phyloP scores from a whole-genome alignment of 2,329 filamentous ascomycete genomes.

The Orbilia brochopaga region DNA sequence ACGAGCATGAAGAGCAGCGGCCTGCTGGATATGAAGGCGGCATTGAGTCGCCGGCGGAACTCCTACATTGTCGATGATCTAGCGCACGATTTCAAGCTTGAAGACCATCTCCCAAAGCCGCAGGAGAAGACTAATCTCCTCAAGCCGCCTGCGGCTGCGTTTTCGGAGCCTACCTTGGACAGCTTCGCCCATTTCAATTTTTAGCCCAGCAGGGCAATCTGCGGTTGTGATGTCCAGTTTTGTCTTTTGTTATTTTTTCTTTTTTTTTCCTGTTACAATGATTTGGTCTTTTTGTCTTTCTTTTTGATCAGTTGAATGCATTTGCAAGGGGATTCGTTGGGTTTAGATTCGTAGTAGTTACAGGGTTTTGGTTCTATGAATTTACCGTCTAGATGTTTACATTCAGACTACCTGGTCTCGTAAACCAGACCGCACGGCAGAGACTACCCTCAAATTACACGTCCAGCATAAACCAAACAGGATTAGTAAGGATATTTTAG shows the following conservation, averaged over 20 bases:
- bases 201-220: slow-evolving; percentile 59
- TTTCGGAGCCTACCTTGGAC: slow-evolving; percentile 89
- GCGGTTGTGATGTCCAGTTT: background rate
- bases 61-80: slow-evolving; percentile 81
- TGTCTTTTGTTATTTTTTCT: background rate
- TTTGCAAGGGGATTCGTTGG: background rate
- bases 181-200: slow-evolving; percentile 95
- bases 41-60: slow-evolving; percentile 66
- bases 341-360: background rate
- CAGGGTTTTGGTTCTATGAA: too few species aligned
- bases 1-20: slow-evolving; percentile 57
- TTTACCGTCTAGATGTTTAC: too few species aligned
- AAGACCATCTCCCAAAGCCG: slow-evolving; percentile 55
- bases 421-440: too few species aligned
- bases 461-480: too few species aligned
- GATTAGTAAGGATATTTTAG: slow-evolving; percentile 30
- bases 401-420: background rate
- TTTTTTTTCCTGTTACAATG: too few species aligned
- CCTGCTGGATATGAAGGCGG: slow-evolving; percentile 58
- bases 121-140: slow-evolving; percentile 58
- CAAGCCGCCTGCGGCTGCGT: slow-evolving; percentile 74
- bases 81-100: slow-evolving; percentile 58
- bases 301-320: background rate
- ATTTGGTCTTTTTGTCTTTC: too few species aligned
- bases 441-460: too few species aligned